Evolutionary conservation across 176 grass and related monocot species (phyloP).

Genomic region (Carex myosuroides): DNA sequence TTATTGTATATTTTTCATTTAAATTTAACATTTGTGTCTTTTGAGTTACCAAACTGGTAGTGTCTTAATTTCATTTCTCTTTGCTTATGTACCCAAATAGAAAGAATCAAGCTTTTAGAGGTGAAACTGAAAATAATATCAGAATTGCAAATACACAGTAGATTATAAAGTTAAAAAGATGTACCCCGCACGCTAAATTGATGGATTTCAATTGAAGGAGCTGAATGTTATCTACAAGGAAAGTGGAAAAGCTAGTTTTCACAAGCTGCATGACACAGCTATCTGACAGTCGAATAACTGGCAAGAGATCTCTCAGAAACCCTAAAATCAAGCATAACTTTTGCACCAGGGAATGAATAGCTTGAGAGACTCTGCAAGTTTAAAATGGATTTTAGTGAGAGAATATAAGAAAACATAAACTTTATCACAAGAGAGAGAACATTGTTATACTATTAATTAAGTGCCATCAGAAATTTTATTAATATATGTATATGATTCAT

Average conservation of each 20-base stretch:
- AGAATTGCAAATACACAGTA: slow-evolving; percentile 22
- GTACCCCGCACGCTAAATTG: slow-evolving; percentile 77
- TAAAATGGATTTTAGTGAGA: slow-evolving; percentile 11
- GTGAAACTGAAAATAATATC: slow-evolving; percentile 2
- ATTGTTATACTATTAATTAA: not conserved
- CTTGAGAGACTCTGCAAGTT: slow-evolving; percentile 55
- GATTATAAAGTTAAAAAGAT: slow-evolving; percentile 15
- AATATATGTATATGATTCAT: not conserved
- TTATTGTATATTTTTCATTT: not conserved
- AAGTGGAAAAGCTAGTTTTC: slow-evolving; percentile 98
- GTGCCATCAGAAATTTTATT: not conserved
- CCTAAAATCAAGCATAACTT: slow-evolving; percentile 96
- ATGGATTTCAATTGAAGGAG: slow-evolving; percentile 96
- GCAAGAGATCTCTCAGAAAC: slow-evolving; percentile 80
- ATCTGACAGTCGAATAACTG: slow-evolving; percentile 75
- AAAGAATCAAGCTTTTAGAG: slow-evolving; percentile 31
- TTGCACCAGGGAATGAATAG: slow-evolving; percentile 65
- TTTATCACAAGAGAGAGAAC: not conserved
- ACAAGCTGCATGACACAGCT: slow-evolving; percentile 89
- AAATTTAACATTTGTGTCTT: not conserved
- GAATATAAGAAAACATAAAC: slow-evolving; percentile 22
- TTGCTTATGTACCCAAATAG: not conserved
- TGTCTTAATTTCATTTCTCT: slow-evolving; percentile 4
- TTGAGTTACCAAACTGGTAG: not conserved
- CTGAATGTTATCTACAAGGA: slow-evolving; percentile 91